Percentiles rank a stretch among this genome's conserved stretches.
phyloP scores from a whole-genome alignment of 768 basidiomycete genomes.

The Trametes villosa region DNA sequence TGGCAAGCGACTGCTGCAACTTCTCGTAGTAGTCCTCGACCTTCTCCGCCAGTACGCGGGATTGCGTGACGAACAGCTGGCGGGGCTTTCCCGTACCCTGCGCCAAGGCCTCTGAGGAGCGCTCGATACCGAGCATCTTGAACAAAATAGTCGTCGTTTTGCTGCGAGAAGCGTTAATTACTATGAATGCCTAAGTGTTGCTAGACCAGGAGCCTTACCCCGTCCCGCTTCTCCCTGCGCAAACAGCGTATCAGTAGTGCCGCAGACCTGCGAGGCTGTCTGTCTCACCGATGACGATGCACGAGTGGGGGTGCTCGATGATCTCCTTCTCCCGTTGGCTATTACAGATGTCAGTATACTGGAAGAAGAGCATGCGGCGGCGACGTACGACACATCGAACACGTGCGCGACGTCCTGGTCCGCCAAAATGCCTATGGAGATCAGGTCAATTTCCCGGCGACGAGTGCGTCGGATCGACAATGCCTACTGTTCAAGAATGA shows the following conservation, averaged over 20 bases:
- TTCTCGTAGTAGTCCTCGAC: slow-evolving; percentile 70
- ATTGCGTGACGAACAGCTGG: slow-evolving; percentile 77
- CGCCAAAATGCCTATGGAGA: slow-evolving; percentile 51
- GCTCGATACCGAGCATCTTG: slow-evolving; percentile 73
- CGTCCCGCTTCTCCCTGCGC: slow-evolving; percentile 65
- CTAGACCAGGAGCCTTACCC: slow-evolving; percentile 49
- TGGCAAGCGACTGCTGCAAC: slow-evolving; percentile 42
- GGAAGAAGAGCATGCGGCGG: background rate
- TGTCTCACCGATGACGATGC: slow-evolving; percentile 48
- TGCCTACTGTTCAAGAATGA: slow-evolving; percentile 43
- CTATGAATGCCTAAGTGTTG: too few species aligned
- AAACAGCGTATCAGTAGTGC: background rate
- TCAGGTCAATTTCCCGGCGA: too few species aligned
- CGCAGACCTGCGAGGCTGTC: background rate
- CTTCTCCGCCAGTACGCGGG: slow-evolving; percentile 64
- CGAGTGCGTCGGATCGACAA: background rate
- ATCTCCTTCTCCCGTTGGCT: slow-evolving; percentile 57
- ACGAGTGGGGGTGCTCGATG: slow-evolving; percentile 62
- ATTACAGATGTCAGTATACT: background rate
- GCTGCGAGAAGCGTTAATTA: slow-evolving; percentile 36
- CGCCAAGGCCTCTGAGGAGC: slow-evolving; percentile 48
- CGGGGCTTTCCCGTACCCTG: slow-evolving; percentile 48
- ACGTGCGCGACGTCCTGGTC: slow-evolving; percentile 46
- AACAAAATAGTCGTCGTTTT: slow-evolving; percentile 81
- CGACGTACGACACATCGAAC: slow-evolving; percentile 36